These are phyloP conservation scores for Leucocoprinus sp. DNA, from an alignment of 768 basidiomycete species.

Conservation along the genomic window DNA sequence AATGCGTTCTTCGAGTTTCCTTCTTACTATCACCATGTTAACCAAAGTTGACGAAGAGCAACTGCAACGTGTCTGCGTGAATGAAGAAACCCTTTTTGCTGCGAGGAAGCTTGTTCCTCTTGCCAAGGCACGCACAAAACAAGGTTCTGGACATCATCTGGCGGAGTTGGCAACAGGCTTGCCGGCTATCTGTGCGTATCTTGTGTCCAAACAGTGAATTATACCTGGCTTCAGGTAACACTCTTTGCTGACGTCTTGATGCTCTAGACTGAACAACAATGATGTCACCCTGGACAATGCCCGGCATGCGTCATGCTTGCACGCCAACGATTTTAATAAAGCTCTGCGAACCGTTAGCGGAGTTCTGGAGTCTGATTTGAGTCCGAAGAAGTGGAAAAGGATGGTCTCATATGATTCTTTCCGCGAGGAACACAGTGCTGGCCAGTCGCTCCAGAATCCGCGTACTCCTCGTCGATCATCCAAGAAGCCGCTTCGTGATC, in stretches of 20 bases:
- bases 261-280: conserved; percentile 1
- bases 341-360: conserved; percentile 3
- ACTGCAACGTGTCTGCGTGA: conserved; percentile 6
- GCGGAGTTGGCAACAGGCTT: neutral
- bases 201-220: conserved; percentile 4
- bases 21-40: neutral
- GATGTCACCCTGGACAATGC: conserved; percentile 8
- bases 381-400: neutral
- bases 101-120: conserved; percentile 8
- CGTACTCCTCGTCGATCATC: conserved; percentile 10
- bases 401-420: too few species aligned
- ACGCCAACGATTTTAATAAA: too few species aligned
- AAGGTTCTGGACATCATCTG: too few species aligned
- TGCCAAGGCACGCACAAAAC: conserved; percentile 5
- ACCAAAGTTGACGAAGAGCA: conserved; percentile 9
- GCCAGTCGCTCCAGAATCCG: too few species aligned
- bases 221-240: too few species aligned
- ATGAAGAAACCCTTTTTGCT: conserved; percentile 2
- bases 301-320: conserved; percentile 9
- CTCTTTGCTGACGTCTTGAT: neutral
- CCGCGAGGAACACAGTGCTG: too few species aligned
- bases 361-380: conserved; percentile 3
- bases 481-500: conserved; percentile 11
- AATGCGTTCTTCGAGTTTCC: neutral
- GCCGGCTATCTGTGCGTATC: conserved; percentile 9